Conservation (phyloP, 2,329 filamentous ascomycete species). For the Trichoderma koningiopsis region DNA sequence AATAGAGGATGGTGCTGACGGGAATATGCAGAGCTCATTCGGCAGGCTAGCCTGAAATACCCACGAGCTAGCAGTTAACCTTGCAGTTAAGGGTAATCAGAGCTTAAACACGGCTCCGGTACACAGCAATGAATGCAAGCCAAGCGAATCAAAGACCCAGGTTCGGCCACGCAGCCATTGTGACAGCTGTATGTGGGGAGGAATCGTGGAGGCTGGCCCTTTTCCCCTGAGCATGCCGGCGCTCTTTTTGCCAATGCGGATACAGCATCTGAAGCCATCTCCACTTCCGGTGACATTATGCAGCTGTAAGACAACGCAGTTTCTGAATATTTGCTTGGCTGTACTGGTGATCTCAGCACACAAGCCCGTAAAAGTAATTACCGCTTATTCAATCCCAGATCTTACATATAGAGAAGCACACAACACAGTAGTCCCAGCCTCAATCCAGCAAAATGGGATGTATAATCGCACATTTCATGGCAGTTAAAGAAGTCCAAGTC, state of each 20-base stretch:
- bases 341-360: not conserved
- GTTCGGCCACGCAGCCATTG: conserved; percentile 13
- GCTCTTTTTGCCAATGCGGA: not conserved
- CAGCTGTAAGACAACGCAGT: not conserved
- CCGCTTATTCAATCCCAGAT: not conserved
- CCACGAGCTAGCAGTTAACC: conserved; percentile 15
- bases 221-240: not conserved
- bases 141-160: conserved; percentile 23
- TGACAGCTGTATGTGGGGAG: not conserved
- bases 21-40: not conserved
- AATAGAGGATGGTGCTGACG: not conserved
- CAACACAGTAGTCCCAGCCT: not conserved
- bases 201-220: not conserved
- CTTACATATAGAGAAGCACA: not conserved
- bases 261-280: not conserved
- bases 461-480: not conserved
- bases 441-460: not conserved
- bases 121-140: not conserved
- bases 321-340: not conserved
- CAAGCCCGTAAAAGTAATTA: not conserved
- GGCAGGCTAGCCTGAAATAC: not conserved
- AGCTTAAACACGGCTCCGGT: not conserved
- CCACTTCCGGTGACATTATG: not conserved
- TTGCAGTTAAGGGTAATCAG: conserved; percentile 9
- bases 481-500: not conserved